A percentile compares a stretch with the other conserved stretches of the same genome.
Conservation (phyloP, 1,139 yeast species). For the Yamadazyma pseudoaaseri region DNA sequence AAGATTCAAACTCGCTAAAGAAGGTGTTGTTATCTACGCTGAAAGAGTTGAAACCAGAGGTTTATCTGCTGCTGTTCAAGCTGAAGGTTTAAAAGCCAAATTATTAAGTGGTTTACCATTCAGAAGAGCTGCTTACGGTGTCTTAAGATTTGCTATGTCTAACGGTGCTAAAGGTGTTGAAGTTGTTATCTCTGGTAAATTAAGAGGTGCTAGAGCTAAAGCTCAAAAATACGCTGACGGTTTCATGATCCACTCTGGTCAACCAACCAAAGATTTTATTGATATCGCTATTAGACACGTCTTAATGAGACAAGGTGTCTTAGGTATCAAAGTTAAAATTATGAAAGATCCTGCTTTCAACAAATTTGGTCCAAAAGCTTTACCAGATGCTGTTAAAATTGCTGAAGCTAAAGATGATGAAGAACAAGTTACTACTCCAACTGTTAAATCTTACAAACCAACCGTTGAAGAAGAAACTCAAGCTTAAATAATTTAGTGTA, state of each 20-base stretch:
- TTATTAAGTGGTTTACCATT: conserved; percentile 98
- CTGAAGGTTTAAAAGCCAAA: conserved; percentile 98
- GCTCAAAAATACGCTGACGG: conserved; percentile 99
- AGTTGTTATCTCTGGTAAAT: conserved; percentile 98
- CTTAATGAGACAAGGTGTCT: conserved; percentile 99
- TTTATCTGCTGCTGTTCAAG: conserved; percentile 99
- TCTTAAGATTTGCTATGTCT: conserved; percentile 99
- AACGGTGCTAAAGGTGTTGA: conserved; percentile 99
- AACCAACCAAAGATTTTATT: conserved; percentile 98
- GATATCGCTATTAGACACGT: conserved; percentile 99
- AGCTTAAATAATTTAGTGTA: conserved; percentile 21
- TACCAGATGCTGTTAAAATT: conserved; percentile 94
- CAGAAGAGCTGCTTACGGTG: conserved; percentile 99
- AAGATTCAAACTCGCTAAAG: conserved; percentile 97
- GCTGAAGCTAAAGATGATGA: conserved; percentile 98
- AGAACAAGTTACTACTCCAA: conserved; percentile 74
- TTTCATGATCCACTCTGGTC: conserved; percentile 99
- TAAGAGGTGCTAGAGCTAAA: conserved; percentile 99
- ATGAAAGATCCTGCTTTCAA: conserved; percentile 98
- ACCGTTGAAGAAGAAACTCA: conserved; percentile 18
- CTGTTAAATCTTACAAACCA: conserved; percentile 68
- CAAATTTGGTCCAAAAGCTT: conserved; percentile 85
- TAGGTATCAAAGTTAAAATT: conserved; percentile 99
- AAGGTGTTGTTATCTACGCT: conserved; percentile 93
- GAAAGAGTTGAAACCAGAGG: conserved; percentile 99